phyloP scores from a whole-genome alignment of 1,139 yeast species.

The Schizosaccharomyces versatilis region DNA sequence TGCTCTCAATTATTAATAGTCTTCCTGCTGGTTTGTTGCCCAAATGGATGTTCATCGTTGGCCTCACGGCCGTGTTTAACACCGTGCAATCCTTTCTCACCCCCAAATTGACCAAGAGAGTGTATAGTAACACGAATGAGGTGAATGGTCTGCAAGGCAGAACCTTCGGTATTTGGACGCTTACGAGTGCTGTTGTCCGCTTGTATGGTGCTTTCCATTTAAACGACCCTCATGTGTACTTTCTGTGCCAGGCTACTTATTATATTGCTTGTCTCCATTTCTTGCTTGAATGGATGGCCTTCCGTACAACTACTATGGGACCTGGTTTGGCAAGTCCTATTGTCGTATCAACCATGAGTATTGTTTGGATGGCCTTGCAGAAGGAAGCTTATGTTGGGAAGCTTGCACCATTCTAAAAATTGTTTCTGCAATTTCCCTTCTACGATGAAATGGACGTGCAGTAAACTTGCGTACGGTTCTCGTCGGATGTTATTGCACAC shows the following conservation, averaged over 20 bases:
- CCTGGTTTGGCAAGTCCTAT: conserved; percentile 79
- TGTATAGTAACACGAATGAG: conserved; percentile 46
- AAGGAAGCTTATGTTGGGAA: conserved; percentile 19
- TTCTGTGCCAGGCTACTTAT: conserved; percentile 31
- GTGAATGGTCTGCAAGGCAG: conserved; percentile 46
- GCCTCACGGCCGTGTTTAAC: conserved; percentile 75
- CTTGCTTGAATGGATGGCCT: conserved; percentile 59
- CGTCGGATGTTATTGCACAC: no score
- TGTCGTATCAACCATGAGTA: conserved; percentile 21
- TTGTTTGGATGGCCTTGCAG: conserved; percentile 29
- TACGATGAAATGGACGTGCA: not conserved
- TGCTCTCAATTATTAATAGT: not conserved
- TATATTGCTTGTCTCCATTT: conserved; percentile 64
- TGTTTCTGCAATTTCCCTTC: no score
- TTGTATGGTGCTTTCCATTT: conserved; percentile 69
- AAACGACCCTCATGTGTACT: conserved; percentile 23
- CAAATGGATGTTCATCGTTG: conserved; percentile 46
- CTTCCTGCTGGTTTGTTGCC: conserved; percentile 28
- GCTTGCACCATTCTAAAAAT: not conserved
- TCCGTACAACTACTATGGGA: conserved; percentile 58
- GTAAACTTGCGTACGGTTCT: not conserved
- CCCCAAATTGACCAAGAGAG: conserved; percentile 49
- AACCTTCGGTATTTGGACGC: conserved; percentile 95
- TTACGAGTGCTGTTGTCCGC: conserved; percentile 64
- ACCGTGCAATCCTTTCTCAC: conserved; percentile 78